Conservation (phyloP, 352 stramenopile genomes). For the Phytophthora megakarya region DNA sequence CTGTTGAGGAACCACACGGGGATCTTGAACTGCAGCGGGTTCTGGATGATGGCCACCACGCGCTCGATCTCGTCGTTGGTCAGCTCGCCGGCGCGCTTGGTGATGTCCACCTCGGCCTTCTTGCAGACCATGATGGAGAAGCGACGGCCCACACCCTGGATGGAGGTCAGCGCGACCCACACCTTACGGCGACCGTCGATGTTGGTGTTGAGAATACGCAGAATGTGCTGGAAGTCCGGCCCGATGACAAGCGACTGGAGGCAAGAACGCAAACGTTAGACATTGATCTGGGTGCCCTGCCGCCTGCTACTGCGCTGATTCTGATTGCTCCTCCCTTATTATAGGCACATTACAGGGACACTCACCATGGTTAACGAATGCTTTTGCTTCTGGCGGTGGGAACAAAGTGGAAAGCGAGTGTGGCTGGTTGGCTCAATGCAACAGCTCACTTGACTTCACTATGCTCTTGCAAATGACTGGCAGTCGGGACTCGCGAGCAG, state of each 20-base stretch:
- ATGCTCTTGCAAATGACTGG: conserved; percentile 80
- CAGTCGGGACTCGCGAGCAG: conserved; percentile 55
- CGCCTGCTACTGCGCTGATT: conserved; percentile 14
- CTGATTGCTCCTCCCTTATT: conserved; percentile 14
- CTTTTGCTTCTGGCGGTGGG: conserved; percentile 85
- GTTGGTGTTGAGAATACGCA: conserved; percentile 99
- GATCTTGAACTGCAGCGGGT: conserved; percentile 99
- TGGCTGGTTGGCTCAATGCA: conserved; percentile 38
- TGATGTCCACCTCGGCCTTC: conserved; percentile 99
- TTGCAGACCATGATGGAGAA: conserved; percentile 98
- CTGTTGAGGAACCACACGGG: conserved; percentile 99
- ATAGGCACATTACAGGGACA: conserved; percentile 13
- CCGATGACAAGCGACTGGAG: conserved; percentile 89
- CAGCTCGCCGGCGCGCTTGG: conserved; percentile 98
- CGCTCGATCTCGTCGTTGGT: conserved; percentile 99
- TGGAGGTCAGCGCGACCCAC: conserved; percentile 84
- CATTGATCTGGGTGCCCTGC: no score
- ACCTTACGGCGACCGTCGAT: conserved; percentile 98
- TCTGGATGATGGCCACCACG: conserved; percentile 99
- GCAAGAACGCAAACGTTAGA: conserved; percentile 19
- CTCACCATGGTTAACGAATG: conserved; percentile 85
- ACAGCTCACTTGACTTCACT: conserved; percentile 60
- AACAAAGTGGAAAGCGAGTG: conserved; percentile 62
- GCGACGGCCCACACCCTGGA: conserved; percentile 86
- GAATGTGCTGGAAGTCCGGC: conserved; percentile 99